A percentile compares a stretch with the other conserved stretches of the same genome.
These are phyloP conservation scores for Tetraselmis striata DNA, from an alignment of 139 green algal species.

Conservation along the genomic window DNA sequence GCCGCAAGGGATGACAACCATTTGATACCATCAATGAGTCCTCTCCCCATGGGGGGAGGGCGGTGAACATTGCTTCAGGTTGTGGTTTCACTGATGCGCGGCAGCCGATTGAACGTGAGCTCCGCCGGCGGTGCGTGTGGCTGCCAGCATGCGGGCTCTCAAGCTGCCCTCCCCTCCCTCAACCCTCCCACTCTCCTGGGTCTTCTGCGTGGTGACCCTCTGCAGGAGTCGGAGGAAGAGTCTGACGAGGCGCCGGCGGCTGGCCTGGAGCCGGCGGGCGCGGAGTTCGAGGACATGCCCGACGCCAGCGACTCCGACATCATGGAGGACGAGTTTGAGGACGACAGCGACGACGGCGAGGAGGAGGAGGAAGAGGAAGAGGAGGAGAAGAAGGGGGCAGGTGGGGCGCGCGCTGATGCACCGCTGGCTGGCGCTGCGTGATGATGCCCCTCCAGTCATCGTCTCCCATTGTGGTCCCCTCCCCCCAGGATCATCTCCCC, in stretches of 20 bases:
- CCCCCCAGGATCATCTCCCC: too few relatives aligned
- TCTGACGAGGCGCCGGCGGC: background rate
- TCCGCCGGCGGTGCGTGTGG: background rate
- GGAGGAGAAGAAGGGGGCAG: background rate
- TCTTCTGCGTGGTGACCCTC: background rate
- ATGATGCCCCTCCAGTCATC: background rate
- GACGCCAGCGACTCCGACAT: slow-evolving; percentile 11
- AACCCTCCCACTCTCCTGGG: background rate
- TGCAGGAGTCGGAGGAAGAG: background rate
- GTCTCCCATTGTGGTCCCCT: background rate
- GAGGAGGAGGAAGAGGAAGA: slow-evolving; percentile 7
- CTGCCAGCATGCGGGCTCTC: background rate
- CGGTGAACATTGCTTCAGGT: background rate
- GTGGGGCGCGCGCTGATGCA: background rate
- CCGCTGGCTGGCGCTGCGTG: background rate
- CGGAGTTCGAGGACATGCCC: background rate
- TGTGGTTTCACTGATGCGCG: background rate
- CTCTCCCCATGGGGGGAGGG: background rate
- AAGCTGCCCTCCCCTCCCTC: background rate
- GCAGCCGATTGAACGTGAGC: too few relatives aligned
- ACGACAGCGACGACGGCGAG: background rate
- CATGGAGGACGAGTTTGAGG: slow-evolving; percentile 34
- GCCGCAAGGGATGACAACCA: background rate
- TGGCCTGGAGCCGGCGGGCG: background rate
- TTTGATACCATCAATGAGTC: background rate